Evolutionary conservation across 1,284 basidiomycete species (phyloP), one percentile per base, ranked within the genome.

Genomic region (Cryptococcus sp.): DNA sequence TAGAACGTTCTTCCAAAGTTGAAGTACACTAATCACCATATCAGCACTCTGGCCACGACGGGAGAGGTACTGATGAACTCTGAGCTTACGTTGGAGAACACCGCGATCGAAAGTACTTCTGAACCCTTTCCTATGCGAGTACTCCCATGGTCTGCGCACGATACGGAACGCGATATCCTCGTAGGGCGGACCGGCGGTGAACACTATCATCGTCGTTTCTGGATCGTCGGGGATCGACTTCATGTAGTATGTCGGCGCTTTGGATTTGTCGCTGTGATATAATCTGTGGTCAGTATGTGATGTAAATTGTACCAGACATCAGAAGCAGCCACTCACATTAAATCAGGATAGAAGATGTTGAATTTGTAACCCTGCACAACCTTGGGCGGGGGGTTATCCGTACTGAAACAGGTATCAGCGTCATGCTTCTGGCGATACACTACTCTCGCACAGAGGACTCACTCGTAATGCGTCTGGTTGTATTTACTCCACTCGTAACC

Each of bases 401-500:
- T 89, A 72, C 69, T 72, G 47, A 20, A 15, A 19, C 0, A 23
- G 19, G 17, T 13, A 35, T 23, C 19, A 47, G 25, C 35, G n/a
- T n/a, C 45, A 8, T 10, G 20, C 20, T 19, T 44, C 25, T 39
- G 15, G 20, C 46, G n/a, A 6, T 8, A 5, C 13, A 25, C 25
- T 3, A 25, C 6, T 25, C 25, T 25, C 25, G 39, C 15, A 27
- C 11, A 44, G 15, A 25, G 46, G 3, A 86, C 87, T 64, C 81
- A 93, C 91, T 98, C 94, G 76, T 98, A 98, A 79, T 97, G 93
- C 5, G 93, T 96, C 77, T 97, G 93, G 75, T 97, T 97, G 80
- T 97, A 97, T 82, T 96, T 95, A 82, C 96, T 99, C 96, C 96
- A 99, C 77, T 99, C 96, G 76, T 95, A 99, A n/a, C 96, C 96